Evolutionary conservation across 1,284 basidiomycete species (phyloP).

Genomic region (Athelia sp.): DNA sequence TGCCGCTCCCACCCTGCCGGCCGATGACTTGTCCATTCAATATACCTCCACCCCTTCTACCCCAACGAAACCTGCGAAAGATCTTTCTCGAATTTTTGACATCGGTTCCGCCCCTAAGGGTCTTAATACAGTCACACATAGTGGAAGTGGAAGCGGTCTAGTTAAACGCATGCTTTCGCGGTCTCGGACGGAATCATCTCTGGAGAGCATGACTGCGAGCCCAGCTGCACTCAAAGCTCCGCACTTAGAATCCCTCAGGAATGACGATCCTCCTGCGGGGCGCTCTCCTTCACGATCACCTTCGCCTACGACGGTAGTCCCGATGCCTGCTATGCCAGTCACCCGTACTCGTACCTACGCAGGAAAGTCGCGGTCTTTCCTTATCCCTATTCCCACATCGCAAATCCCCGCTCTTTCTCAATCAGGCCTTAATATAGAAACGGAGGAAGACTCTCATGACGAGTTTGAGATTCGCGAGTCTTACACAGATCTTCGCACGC

Average conservation of each 20-base stretch:
- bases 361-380: constrained; percentile 70
- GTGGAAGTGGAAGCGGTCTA: constrained; percentile 17
- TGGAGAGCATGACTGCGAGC: constrained; percentile 25
- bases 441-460: constrained; percentile 36
- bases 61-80: constrained; percentile 20
- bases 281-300: constrained; percentile 10
- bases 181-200: constrained; percentile 49
- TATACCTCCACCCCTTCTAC: constrained; percentile 10
- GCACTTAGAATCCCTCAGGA: background rate
- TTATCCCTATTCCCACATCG: constrained; percentile 46
- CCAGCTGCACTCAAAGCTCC: background rate
- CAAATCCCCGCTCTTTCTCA: constrained; percentile 15
- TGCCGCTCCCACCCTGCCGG: background rate
- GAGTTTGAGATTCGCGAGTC: constrained; percentile 59
- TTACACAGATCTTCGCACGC: constrained; percentile 58
- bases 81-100: constrained; percentile 30
- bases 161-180: constrained; percentile 43
- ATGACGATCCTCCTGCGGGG: background rate
- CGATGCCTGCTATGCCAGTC: constrained; percentile 10
- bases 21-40: constrained; percentile 9
- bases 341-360: constrained; percentile 60
- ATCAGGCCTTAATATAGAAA: constrained; percentile 5
- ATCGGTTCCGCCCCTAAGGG: constrained; percentile 11
- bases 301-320: constrained; percentile 11
- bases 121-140: background rate